Evolutionary conservation across 2,329 filamentous ascomycete genomes (phyloP), one percentile per base, ranked within the genome.

Genomic region (Aspergillus ruber): DNA sequence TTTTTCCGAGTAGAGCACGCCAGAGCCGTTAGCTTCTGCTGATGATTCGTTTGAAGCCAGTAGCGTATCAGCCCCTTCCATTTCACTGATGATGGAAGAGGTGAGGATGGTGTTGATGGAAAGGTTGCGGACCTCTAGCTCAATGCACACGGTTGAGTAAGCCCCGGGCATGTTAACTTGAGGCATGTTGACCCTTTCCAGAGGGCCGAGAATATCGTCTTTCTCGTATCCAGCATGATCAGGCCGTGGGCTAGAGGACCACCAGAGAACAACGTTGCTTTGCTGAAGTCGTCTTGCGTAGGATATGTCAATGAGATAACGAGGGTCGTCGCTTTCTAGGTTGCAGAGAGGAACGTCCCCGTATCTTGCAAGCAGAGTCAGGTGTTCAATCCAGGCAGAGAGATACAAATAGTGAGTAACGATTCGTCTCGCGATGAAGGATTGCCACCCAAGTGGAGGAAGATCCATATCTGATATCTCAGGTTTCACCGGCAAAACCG

Each of bases 21-120:
- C 85, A 0, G 79, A 75, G 0, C 83, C 84, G 8, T 77, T 78
- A 1, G 75, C 75, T 23, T 83, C 79, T 48, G 85, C 82, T 1
- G 76, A 70, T 9, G 79, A 77, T 6, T 79, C 80, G 1, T 85
- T 84, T 18, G 87, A 84, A 57, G 95, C 95, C 64, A 96, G 87
- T 0, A 90, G 84, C 18, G 94, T 80, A 0, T 97, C 90, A 3
- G 85, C 83, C 1, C 91, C 91, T 64, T 98, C 93, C 2, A 95
- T 83, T 56, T 97, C 93, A 60, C 96, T 97, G 75, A 98, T 90
- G 8, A 99, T 80, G 0, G 93, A 95, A 0, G 91, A 95, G 0
- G 93, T 96, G 15, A 99, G 76, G 42, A 99, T 94, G 0, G 94
- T 98, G 71, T 98, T 98, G 72, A 98, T 97, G 4, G 90, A 86